A percentile compares a stretch with the other conserved stretches of the same genome.
phyloP scores from a whole-genome alignment of 495 filamentous ascomycete genomes.

The Podospora sp. region DNA sequence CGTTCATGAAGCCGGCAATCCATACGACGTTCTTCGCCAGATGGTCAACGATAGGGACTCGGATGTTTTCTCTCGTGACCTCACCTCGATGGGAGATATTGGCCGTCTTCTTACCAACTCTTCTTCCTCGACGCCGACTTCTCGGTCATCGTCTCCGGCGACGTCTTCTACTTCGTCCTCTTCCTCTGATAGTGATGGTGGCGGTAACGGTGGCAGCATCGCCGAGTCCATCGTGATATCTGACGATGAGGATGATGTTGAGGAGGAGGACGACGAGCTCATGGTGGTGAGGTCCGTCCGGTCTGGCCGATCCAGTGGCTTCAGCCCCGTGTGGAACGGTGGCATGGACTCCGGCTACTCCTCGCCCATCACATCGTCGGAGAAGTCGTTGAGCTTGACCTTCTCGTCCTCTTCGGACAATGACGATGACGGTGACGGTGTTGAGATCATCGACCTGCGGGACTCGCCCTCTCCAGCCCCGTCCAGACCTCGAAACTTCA shows the following conservation, averaged over 20 bases:
- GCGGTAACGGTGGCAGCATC: background rate
- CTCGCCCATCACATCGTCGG: too few relatives aligned
- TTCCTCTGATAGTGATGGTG: background rate
- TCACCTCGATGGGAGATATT: background rate
- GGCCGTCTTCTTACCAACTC: background rate
- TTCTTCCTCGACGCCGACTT: background rate
- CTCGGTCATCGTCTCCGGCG: background rate
- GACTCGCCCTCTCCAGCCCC: too few relatives aligned
- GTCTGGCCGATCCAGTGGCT: too few relatives aligned
- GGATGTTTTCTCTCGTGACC: conserved; percentile 18
- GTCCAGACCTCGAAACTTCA: background rate
- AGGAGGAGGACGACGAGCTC: background rate
- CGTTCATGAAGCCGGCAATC: conserved; percentile 20
- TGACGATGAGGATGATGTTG: background rate
- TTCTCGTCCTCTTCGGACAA: too few relatives aligned
- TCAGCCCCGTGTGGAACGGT: too few relatives aligned
- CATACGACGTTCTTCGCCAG: conserved; percentile 26
- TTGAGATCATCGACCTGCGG: too few relatives aligned
- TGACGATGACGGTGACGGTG: too few relatives aligned
- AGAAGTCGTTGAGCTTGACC: too few relatives aligned
- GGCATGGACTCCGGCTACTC: too few relatives aligned
- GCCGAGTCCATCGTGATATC: background rate
- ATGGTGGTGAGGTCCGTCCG: background rate
- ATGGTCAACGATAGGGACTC: conserved; percentile 16
- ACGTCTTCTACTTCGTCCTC: background rate